Base-by-base conservation (phyloP, 148 eudicot species). In the Cornus controversa region DNA sequence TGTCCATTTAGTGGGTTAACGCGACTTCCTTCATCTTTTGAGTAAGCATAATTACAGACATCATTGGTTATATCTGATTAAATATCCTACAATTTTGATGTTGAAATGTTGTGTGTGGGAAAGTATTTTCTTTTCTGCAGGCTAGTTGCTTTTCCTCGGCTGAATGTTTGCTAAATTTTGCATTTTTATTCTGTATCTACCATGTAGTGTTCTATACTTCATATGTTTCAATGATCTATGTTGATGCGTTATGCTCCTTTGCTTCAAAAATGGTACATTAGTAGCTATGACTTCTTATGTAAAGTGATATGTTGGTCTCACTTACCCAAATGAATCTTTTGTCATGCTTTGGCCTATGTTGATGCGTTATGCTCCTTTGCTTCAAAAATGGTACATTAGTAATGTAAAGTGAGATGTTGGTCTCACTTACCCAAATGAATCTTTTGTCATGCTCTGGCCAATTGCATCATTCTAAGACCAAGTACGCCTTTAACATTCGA, bases 1-100 rank as follows among this genome's bases (percentile, higher is more conserved):
- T 96, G 99, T 81, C 98, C 99, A 11, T 81, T 89, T 75, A 82
- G 89, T 45, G 91, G 91, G 36, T 87, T 94, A 73, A 81, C 96
- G 15, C 93, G 91, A 68, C 72, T 90, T 68, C 88, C 93, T 22
- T 84, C 97, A 16, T 81, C 97, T 74, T 91, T 88, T 69, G 99
- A 91, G 99, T 96, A 93, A 96, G 99, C 79, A 78, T 77, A 67
- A 64, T 65, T 70, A 78, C 16, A 1, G 40, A 24, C 45, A 5
- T 15, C 37, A 3, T 64, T 18, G 10, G 45, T 75, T 22, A 40
- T 65, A 4, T 36, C 73, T 34, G 16, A n/a, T 29, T 75, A 29
- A 9, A 20, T 14, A 66, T 60, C 24, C 29, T 8, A 25, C 25
- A 26, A 34, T 27, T 29, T 69, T 23, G 66, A 20, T 73, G 70